These are phyloP conservation scores for Aureobasidium pullulans DNA, from an alignment of 2,329 filamentous ascomycete genomes.

Conservation along the genomic window DNA sequence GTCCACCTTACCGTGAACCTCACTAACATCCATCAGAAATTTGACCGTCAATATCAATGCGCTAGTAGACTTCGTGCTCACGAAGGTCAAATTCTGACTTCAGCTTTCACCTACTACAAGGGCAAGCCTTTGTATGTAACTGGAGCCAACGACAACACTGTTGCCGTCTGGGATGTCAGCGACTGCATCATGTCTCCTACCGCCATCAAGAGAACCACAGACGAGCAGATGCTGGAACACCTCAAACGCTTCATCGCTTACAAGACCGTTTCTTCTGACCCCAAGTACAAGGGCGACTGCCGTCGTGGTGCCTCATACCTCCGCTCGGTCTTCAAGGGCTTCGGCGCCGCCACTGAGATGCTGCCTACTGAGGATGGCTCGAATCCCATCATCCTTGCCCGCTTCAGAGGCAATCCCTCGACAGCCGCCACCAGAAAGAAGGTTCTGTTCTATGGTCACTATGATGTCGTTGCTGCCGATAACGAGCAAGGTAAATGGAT, in stretches of 20 bases:
- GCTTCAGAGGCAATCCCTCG: conserved; percentile 69
- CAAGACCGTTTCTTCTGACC: conserved; percentile 81
- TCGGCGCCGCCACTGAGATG: conserved; percentile 84
- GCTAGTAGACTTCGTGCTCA: conserved; percentile 76
- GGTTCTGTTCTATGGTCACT: conserved; percentile 94
- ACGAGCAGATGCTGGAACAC: conserved; percentile 55
- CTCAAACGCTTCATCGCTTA: conserved; percentile 83
- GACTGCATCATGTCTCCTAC: conserved; percentile 44
- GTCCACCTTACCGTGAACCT: too few relatives aligned
- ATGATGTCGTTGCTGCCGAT: conserved; percentile 91
- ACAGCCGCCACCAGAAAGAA: conserved; percentile 65
- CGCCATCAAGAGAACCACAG: conserved; percentile 46
- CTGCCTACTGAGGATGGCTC: conserved; percentile 70
- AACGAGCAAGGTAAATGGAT: conserved; percentile 76
- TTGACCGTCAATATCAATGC: conserved; percentile 77
- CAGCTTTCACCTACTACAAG: conserved; percentile 63
- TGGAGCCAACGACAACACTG: conserved; percentile 82
- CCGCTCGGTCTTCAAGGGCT: conserved; percentile 80
- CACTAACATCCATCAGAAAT: conserved; percentile 44
- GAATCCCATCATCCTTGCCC: conserved; percentile 90
- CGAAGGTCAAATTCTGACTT: conserved; percentile 78
- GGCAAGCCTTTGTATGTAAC: conserved; percentile 82
- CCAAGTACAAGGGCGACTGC: conserved; percentile 84
- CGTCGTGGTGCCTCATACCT: conserved; percentile 86
- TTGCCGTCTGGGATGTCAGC: conserved; percentile 78